These are phyloP conservation scores for Aspergillus egyptiacus DNA, from an alignment of 495 filamentous ascomycete genomes.

Conservation along the genomic window DNA sequence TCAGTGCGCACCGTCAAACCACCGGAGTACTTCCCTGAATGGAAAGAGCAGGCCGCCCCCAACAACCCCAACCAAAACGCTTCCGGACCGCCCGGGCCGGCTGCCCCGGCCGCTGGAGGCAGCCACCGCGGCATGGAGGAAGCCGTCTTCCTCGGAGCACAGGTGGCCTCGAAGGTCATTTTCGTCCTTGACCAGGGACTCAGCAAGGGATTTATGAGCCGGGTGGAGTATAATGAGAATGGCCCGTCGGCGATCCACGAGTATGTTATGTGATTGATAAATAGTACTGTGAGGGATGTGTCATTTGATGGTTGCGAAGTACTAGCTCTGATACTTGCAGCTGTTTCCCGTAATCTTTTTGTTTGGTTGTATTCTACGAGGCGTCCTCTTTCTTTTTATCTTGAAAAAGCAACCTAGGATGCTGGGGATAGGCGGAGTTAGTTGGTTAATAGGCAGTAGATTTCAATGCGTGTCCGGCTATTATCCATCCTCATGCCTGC, in stretches of 20 bases:
- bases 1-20: slow-evolving; percentile 71
- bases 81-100: slow-evolving; percentile 14
- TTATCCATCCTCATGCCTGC: too few relatives aligned
- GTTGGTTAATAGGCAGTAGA: slow-evolving; percentile 17
- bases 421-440: slow-evolving; percentile 19
- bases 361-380: slow-evolving; percentile 24
- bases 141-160: slow-evolving; percentile 72
- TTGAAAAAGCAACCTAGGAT: slow-evolving; percentile 22
- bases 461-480: slow-evolving; percentile 5
- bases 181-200: slow-evolving; percentile 67
- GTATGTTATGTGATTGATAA: slow-evolving; percentile 28
- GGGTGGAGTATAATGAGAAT: slow-evolving; percentile 72
- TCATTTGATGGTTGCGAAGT: too few relatives aligned
- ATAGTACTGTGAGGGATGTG: too few relatives aligned
- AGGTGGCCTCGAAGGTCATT: slow-evolving; percentile 68
- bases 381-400: slow-evolving; percentile 7
- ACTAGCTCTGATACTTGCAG: slow-evolving; percentile 3
- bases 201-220: slow-evolving; percentile 65
- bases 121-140: slow-evolving; percentile 53
- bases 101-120: slow-evolving; percentile 19
- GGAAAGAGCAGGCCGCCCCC: slow-evolving; percentile 67
- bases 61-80: slow-evolving; percentile 34
- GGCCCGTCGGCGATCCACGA: slow-evolving; percentile 67
- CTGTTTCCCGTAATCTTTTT: slow-evolving; percentile 11
- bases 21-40: slow-evolving; percentile 88